Conservation (phyloP, 192 early-diverging fungal genomes). For the Lobosporangium transversale region DNA sequence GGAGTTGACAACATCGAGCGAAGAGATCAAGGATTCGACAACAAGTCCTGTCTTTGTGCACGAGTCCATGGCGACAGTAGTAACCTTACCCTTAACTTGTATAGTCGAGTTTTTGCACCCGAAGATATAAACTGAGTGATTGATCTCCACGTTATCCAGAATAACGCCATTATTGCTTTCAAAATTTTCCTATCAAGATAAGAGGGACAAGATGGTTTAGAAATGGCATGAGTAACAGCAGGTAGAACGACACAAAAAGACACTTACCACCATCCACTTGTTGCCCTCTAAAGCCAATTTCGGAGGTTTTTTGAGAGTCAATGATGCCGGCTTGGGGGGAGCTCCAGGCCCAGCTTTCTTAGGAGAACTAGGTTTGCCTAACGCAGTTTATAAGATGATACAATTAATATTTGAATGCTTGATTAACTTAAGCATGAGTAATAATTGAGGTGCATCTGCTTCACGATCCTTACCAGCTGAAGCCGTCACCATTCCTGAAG, state of each 20-base stretch:
- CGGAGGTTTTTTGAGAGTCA: conserved; percentile 76
- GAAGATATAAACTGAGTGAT: conserved; percentile 93
- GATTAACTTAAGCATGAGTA: no score
- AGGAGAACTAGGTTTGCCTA: conserved; percentile 37
- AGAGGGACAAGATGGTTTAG: neutral
- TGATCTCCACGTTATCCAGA: conserved; percentile 83
- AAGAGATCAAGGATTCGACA: conserved; percentile 83
- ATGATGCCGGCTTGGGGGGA: conserved; percentile 63
- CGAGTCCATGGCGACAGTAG: conserved; percentile 87
- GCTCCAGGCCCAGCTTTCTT: conserved; percentile 63
- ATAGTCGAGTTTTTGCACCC: conserved; percentile 93
- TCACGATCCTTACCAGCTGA: conserved; percentile 7
- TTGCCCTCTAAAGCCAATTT: conserved; percentile 85
- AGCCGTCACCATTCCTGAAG: conserved; percentile 64
- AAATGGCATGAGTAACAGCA: neutral
- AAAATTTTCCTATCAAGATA: conserved; percentile 76
- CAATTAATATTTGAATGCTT: no score
- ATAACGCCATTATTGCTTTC: conserved; percentile 74
- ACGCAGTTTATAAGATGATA: no score
- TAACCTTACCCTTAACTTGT: conserved; percentile 91
- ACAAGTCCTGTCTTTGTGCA: conserved; percentile 91
- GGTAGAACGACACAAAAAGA: neutral
- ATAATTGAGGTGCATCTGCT: neutral
- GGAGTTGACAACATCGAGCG: conserved; percentile 91
- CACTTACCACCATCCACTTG: conserved; percentile 86